Evolutionary conservation across 2,329 filamentous ascomycete species (phyloP).

Genomic region (Sporothrix curviconia): DNA sequence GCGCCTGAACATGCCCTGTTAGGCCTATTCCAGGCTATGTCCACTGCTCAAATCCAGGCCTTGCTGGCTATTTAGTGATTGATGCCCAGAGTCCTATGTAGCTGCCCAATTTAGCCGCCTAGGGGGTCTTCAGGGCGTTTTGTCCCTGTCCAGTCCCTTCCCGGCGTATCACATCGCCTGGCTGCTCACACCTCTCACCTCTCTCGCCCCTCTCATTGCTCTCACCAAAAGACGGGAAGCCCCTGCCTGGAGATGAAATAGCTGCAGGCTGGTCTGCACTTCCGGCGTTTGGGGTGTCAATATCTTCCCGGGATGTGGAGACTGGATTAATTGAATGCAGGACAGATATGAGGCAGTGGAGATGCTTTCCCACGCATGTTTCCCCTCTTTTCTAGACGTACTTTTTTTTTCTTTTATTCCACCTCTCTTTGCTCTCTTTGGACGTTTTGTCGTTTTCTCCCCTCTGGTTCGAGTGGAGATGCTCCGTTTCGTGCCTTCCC

Average conservation of each 20-base stretch:
- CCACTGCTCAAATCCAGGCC: too few relatives aligned
- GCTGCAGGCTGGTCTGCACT: background rate
- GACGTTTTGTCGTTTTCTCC: too few relatives aligned
- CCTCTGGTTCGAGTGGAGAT: background rate
- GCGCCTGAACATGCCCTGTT: too few relatives aligned
- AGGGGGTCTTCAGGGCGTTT: too few relatives aligned
- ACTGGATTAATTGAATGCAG: conserved; percentile 5
- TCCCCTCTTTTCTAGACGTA: too few relatives aligned
- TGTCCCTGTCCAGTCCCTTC: too few relatives aligned
- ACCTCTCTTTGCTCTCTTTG: too few relatives aligned
- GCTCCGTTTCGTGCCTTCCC: background rate
- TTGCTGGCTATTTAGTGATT: too few relatives aligned
- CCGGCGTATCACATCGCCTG: too few relatives aligned
- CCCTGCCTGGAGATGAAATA: background rate
- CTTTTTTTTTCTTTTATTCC: too few relatives aligned
- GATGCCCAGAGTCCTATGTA: too few relatives aligned
- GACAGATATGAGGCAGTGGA: background rate
- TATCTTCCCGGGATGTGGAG: background rate
- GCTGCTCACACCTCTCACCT: background rate
- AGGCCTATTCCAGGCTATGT: too few relatives aligned
- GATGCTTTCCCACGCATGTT: background rate
- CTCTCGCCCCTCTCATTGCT: background rate
- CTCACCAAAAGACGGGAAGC: background rate
- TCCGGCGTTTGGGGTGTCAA: background rate
- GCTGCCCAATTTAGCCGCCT: conserved; percentile 9